Evolutionary conservation across 176 grass and related monocot genomes (phyloP).

Genomic region (Musa acuminata): DNA sequence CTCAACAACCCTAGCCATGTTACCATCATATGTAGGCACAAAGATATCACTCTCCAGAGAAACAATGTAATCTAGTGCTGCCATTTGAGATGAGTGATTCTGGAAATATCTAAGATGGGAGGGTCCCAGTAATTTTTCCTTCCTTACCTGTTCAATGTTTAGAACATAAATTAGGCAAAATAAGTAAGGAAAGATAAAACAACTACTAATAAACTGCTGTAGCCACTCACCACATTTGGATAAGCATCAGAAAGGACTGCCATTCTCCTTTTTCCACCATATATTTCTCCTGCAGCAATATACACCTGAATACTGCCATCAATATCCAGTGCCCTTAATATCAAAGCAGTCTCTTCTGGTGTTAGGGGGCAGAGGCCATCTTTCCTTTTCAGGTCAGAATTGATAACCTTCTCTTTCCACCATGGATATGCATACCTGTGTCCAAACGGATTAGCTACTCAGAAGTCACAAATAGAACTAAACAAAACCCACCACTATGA

Average conservation of each 20-base stretch:
- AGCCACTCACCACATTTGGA: slow-evolving; percentile 18
- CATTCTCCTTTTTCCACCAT: slow-evolving; percentile 61
- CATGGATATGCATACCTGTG: slow-evolving; percentile 81
- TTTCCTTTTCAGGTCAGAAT: slow-evolving; percentile 73
- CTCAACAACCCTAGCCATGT: slow-evolving; percentile 93
- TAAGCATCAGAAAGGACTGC: slow-evolving; percentile 53
- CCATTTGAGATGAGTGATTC: slow-evolving; percentile 93
- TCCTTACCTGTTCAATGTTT: slow-evolving; percentile 51
- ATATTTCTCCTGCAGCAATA: slow-evolving; percentile 84
- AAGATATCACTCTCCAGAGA: slow-evolving; percentile 87
- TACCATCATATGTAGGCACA: slow-evolving; percentile 79
- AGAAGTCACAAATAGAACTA: not conserved
- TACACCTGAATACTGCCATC: slow-evolving; percentile 77
- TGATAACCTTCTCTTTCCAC: slow-evolving; percentile 90
- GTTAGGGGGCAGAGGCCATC: slow-evolving; percentile 82
- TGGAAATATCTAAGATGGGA: slow-evolving; percentile 78
- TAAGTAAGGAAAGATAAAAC: not conserved
- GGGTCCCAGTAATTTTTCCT: slow-evolving; percentile 63
- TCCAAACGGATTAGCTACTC: not conserved
- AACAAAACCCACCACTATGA: not conserved
- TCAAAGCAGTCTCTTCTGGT: slow-evolving; percentile 70
- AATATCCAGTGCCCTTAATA: slow-evolving; percentile 70
- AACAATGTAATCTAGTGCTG: slow-evolving; percentile 87
- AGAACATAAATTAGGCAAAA: not conserved
- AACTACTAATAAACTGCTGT: not conserved